A percentile compares a stretch with the other conserved stretches of the same genome.
These are phyloP conservation scores for Hymenoscyphus salicellus DNA, from an alignment of 2,329 filamentous ascomycete genomes.

Conservation along the genomic window DNA sequence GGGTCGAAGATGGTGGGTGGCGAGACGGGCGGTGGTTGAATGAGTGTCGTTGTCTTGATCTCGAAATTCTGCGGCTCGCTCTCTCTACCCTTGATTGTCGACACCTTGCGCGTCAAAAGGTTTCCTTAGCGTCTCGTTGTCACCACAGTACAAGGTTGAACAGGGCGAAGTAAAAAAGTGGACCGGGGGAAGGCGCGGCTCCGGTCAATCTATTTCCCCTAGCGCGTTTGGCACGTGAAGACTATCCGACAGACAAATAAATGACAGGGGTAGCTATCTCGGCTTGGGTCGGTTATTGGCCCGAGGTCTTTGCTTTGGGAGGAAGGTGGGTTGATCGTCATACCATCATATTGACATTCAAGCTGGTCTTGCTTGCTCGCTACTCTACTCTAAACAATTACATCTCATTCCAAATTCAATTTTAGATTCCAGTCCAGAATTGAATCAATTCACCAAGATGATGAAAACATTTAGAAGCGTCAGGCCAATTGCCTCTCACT, in stretches of 20 bases:
- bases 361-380: conserved; percentile 3
- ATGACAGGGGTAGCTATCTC: conserved; percentile 22
- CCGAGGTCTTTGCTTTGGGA: conserved; percentile 7
- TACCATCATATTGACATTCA: background rate
- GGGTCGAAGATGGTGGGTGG: no score
- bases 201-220: background rate
- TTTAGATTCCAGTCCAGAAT: background rate
- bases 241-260: no score
- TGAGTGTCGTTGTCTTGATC: no score
- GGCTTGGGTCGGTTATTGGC: conserved; percentile 7
- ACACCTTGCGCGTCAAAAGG: no score
- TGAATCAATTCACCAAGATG: conserved; percentile 9
- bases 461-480: conserved; percentile 34
- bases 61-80: no score
- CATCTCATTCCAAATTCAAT: background rate
- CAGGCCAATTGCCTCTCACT: conserved; percentile 34
- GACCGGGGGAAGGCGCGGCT: background rate
- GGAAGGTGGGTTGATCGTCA: background rate
- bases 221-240: background rate
- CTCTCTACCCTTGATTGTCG: no score
- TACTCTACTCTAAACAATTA: background rate
- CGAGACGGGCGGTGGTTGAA: no score
- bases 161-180: background rate
- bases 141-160: background rate
- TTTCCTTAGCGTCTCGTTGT: background rate